phyloP scores from a whole-genome alignment of 2,329 filamentous ascomycete genomes.

The Aspergillus fumigatiaffinis region DNA sequence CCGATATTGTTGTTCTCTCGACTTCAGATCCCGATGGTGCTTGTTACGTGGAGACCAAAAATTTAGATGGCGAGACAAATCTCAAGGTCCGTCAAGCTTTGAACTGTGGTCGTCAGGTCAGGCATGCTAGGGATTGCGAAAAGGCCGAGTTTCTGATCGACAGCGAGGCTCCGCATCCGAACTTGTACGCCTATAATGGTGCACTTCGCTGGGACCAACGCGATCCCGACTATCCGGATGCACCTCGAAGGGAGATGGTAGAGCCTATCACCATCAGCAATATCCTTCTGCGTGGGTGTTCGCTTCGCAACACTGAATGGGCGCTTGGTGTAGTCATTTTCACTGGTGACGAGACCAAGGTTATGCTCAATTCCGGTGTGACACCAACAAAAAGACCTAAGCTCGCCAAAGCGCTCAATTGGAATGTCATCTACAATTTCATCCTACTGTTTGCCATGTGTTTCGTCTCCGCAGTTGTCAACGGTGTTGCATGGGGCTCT shows the following conservation, averaged over 20 bases:
- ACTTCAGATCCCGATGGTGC: constrained; percentile 92
- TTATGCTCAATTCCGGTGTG: constrained; percentile 96
- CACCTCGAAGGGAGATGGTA: constrained; percentile 70
- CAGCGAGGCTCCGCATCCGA: constrained; percentile 86
- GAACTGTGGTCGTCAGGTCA: constrained; percentile 75
- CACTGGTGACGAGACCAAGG: constrained; percentile 94
- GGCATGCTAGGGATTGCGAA: constrained; percentile 90
- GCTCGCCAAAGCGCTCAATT: constrained; percentile 90
- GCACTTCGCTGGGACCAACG: constrained; percentile 82
- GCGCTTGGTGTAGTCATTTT: constrained; percentile 87
- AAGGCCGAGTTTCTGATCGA: constrained; percentile 81
- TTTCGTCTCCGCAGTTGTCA: constrained; percentile 75
- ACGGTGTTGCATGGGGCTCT: constrained; percentile 77
- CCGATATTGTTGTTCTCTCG: constrained; percentile 85
- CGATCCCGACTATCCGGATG: constrained; percentile 59
- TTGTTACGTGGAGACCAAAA: constrained; percentile 98
- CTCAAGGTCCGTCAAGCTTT: constrained; percentile 90
- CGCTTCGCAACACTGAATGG: constrained; percentile 94
- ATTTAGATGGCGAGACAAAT: constrained; percentile 95
- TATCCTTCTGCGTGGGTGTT: constrained; percentile 85
- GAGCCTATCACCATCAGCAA: constrained; percentile 96
- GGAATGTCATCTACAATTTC: constrained; percentile 97
- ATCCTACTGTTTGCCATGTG: constrained; percentile 86
- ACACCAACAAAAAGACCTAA: constrained; percentile 91
- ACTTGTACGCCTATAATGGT: constrained; percentile 91